Evolutionary conservation across 208 protist species (phyloP).

Genomic region (Acanthamoeba rhysodes): DNA sequence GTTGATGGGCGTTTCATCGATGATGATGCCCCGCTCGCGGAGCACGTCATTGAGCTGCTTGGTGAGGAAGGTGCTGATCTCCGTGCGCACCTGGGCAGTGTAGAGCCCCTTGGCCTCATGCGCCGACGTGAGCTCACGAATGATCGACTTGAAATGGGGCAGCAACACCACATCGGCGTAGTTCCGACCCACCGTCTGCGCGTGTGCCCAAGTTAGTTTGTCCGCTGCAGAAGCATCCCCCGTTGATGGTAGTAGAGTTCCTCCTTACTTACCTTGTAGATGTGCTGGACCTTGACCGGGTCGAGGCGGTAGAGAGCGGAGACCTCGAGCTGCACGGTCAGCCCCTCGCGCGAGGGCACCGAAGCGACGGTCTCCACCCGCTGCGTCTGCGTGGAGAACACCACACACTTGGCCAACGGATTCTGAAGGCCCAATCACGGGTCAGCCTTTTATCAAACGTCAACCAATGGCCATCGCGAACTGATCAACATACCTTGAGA

Average conservation of each 20-base stretch:
- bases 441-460: too few species aligned
- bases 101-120: slow-evolving; percentile 78
- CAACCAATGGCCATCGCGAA: neutral
- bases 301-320: slow-evolving; percentile 71
- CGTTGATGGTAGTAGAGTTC: too few species aligned
- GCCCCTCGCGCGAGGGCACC: slow-evolving; percentile 72
- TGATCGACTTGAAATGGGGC: slow-evolving; percentile 72
- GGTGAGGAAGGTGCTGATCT: slow-evolving; percentile 46
- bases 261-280: slow-evolving; percentile 42
- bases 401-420: slow-evolving; percentile 31
- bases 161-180: slow-evolving; percentile 70
- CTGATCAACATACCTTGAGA: slow-evolving; percentile 19
- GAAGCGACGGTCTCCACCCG: slow-evolving; percentile 41
- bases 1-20: slow-evolving; percentile 75
- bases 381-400: slow-evolving; percentile 77
- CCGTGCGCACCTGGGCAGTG: slow-evolving; percentile 49
- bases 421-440: neutral
- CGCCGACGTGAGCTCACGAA: slow-evolving; percentile 71
- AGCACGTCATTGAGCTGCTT: slow-evolving; percentile 30
- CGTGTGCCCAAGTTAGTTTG: neutral
- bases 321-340: slow-evolving; percentile 76
- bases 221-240: too few species aligned
- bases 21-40: slow-evolving; percentile 67
- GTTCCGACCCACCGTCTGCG: slow-evolving; percentile 64
- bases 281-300: slow-evolving; percentile 21